Percentiles rank a stretch among this genome's conserved stretches.
phyloP scores from a whole-genome alignment of 257 asterid species.

The Solanum chmielewskii region DNA sequence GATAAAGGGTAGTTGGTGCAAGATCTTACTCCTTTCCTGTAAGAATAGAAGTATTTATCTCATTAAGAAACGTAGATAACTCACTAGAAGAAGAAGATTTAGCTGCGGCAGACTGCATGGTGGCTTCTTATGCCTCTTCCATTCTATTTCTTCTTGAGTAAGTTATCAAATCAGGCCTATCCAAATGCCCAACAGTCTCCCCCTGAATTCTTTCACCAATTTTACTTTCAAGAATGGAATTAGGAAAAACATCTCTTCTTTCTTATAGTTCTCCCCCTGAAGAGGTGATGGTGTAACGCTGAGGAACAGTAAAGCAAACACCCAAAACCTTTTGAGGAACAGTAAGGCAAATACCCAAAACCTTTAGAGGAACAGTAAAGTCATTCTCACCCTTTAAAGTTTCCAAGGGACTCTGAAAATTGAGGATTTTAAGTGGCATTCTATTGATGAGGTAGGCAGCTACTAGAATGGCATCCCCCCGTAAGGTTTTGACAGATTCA shows the following conservation, averaged over 20 bases:
- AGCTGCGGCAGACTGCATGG: background rate
- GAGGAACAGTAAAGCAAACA: too few relatives aligned
- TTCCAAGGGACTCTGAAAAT: background rate
- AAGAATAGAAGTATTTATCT: background rate
- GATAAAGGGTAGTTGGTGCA: background rate
- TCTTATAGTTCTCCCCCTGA: background rate
- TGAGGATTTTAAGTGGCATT: background rate
- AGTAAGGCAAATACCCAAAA: background rate
- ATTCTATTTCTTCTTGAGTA: background rate
- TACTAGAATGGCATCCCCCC: background rate
- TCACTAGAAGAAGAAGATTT: background rate
- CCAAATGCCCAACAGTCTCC: background rate
- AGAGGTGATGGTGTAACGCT: background rate
- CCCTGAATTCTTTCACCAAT: background rate
- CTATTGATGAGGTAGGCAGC: background rate
- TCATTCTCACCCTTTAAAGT: background rate
- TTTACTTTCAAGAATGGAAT: background rate
- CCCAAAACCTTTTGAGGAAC: too few relatives aligned
- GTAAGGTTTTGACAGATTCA: background rate
- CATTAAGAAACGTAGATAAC: background rate
- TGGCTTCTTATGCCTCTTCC: background rate
- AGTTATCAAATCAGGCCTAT: background rate
- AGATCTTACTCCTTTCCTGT: background rate
- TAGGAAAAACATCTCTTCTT: background rate
- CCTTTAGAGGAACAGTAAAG: background rate